These are phyloP conservation scores for Entrophospora sp. DNA, from an alignment of 192 early-diverging fungal species.

Conservation along the genomic window DNA sequence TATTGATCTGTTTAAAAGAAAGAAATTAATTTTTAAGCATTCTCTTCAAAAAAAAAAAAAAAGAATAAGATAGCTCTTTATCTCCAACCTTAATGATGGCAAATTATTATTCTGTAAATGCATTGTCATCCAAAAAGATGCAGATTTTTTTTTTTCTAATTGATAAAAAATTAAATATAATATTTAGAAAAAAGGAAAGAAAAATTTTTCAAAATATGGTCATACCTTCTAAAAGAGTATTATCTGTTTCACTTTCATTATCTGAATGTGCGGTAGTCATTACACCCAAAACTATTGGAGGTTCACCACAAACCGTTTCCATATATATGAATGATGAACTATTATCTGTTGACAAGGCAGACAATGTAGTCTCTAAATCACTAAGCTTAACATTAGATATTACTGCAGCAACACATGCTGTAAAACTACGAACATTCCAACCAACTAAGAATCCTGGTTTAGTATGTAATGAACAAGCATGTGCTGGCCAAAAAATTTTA, in stretches of 20 bases:
- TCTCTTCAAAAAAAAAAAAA: neutral
- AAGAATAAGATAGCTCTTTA: neutral
- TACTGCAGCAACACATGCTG: constrained; percentile 42
- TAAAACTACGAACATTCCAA: constrained; percentile 40
- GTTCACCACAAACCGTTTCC: constrained; percentile 18
- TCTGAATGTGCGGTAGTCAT: constrained; percentile 1
- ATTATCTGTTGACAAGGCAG: constrained; percentile 17
- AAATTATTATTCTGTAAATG: constrained; percentile 35
- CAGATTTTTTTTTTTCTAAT: constrained; percentile 27
- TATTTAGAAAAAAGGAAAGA: neutral
- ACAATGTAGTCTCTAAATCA: constrained; percentile 13
- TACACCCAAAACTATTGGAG: constrained; percentile 20
- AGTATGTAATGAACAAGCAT: constrained; percentile 35
- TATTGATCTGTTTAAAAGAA: constrained; percentile 17
- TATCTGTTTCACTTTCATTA: neutral
- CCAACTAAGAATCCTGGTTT: constrained; percentile 42
- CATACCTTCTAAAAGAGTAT: constrained; percentile 18
- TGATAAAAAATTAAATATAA: neutral
- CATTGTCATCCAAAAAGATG: constrained; percentile 34
- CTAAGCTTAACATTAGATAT: constrained; percentile 41
- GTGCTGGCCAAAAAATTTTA: constrained; percentile 46
- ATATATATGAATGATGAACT: constrained; percentile 19
- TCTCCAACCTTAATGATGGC: constrained; percentile 27
- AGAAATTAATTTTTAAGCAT: neutral
- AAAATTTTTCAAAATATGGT: neutral